Conservation (phyloP, 2,329 filamentous ascomycete genomes). For the Neonectria neomacrospora region DNA sequence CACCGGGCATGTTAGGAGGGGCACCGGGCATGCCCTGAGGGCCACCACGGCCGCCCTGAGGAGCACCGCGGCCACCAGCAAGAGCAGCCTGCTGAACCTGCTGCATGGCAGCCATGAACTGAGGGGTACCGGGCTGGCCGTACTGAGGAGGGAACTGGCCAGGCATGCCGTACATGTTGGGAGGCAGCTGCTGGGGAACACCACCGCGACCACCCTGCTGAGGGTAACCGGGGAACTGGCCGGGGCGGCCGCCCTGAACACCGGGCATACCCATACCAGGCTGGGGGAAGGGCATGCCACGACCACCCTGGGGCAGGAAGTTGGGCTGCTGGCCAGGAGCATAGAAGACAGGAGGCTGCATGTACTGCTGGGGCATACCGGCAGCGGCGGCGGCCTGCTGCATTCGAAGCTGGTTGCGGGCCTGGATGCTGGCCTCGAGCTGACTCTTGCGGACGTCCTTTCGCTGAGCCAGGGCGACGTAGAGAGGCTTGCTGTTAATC, state of each 20-base stretch:
- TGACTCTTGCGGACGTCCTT: conserved; percentile 99
- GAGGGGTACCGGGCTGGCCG: conserved; percentile 81
- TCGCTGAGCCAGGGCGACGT: conserved; percentile 97
- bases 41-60: conserved; percentile 74
- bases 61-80: conserved; percentile 71
- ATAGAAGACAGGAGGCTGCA: conserved; percentile 93
- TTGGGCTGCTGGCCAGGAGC: conserved; percentile 81
- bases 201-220: conserved; percentile 90
- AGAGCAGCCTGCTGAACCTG: conserved; percentile 74
- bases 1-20: conserved; percentile 70
- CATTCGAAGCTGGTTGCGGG: conserved; percentile 97
- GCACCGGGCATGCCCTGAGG: conserved; percentile 72
- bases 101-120: conserved; percentile 85
- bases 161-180: conserved; percentile 85
- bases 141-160: conserved; percentile 84
- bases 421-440: conserved; percentile 98
- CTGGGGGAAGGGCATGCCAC: conserved; percentile 75
- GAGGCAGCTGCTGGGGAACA: conserved; percentile 86
- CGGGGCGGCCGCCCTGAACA: conserved; percentile 83
- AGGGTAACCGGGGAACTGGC: conserved; percentile 86
- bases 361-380: conserved; percentile 87
- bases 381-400: conserved; percentile 94
- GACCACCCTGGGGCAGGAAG: conserved; percentile 72
- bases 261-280: conserved; percentile 73
- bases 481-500: conserved; percentile 95